These are phyloP conservation scores for Erucastrum elatum DNA, from an alignment of 345 rosid genomes.

Conservation along the genomic window DNA sequence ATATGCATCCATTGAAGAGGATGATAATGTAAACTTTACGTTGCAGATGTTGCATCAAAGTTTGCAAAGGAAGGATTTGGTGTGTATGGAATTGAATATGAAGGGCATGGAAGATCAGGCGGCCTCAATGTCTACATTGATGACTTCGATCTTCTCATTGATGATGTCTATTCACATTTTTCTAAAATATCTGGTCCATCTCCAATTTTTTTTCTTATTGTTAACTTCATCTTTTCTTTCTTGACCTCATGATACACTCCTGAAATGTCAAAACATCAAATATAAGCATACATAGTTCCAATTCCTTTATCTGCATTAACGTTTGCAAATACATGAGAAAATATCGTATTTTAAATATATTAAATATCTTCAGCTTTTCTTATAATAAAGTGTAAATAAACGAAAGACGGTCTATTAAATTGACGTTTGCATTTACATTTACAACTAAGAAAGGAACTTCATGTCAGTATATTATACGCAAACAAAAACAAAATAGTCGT, in stretches of 20 bases:
- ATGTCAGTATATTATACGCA: too few species aligned
- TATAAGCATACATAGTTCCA: neutral
- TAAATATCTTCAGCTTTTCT: neutral
- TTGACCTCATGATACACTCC: neutral
- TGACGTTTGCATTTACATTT: neutral
- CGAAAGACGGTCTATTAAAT: neutral
- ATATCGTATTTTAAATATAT: neutral
- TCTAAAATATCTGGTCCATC: conserved; percentile 53
- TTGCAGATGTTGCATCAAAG: conserved; percentile 60
- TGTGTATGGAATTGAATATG: conserved; percentile 82
- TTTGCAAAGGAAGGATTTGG: conserved; percentile 71
- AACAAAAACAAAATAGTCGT: too few species aligned
- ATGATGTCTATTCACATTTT: conserved; percentile 63
- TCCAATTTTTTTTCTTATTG: neutral
- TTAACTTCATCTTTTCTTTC: neutral
- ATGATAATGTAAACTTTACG: neutral
- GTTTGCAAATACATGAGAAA: neutral
- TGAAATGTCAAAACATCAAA: neutral
- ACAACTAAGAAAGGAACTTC: neutral
- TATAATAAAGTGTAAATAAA: neutral
- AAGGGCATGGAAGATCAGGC: conserved; percentile 89
- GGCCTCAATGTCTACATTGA: conserved; percentile 58
- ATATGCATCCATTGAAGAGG: neutral
- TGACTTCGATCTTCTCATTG: conserved; percentile 53
- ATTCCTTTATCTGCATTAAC: neutral